Conservation (phyloP, 345 rosid genomes). For the Mangifera indica region DNA sequence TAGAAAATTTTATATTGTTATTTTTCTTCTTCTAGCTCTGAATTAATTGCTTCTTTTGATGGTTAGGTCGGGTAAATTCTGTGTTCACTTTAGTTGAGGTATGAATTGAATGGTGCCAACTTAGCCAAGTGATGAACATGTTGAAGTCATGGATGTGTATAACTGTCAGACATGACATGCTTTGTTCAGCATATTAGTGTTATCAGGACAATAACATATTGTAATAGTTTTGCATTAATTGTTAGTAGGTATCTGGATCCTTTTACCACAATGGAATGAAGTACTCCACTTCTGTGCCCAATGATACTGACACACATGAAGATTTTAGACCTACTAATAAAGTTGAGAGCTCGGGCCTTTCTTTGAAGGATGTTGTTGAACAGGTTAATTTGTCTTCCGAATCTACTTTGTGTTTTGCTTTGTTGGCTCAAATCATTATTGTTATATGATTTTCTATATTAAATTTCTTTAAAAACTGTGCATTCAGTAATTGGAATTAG, state of each 20-base stretch:
- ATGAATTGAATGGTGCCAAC: background rate
- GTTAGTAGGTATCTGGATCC: slow-evolving; percentile 47
- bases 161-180: background rate
- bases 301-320: slow-evolving; percentile 80
- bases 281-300: slow-evolving; percentile 51
- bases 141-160: background rate
- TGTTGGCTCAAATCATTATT: background rate
- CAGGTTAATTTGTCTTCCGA: slow-evolving; percentile 42
- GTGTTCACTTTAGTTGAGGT: background rate
- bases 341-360: slow-evolving; percentile 44
- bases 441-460: background rate
- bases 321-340: slow-evolving; percentile 74
- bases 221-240: slow-evolving; percentile 5
- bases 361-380: slow-evolving; percentile 70
- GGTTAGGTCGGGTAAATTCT: background rate
- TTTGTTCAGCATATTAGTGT: background rate
- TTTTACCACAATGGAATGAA: slow-evolving; percentile 40
- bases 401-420: slow-evolving; percentile 4
- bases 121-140: background rate
- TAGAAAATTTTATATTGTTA: background rate
- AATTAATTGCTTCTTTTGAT: background rate
- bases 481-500: slow-evolving; percentile 17
- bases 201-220: background rate
- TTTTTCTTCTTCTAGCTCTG: background rate
- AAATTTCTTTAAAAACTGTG: background rate